Evolutionary conservation across 768 basidiomycete genomes (phyloP).

Genomic region (Holtermanniella nyarrowii): DNA sequence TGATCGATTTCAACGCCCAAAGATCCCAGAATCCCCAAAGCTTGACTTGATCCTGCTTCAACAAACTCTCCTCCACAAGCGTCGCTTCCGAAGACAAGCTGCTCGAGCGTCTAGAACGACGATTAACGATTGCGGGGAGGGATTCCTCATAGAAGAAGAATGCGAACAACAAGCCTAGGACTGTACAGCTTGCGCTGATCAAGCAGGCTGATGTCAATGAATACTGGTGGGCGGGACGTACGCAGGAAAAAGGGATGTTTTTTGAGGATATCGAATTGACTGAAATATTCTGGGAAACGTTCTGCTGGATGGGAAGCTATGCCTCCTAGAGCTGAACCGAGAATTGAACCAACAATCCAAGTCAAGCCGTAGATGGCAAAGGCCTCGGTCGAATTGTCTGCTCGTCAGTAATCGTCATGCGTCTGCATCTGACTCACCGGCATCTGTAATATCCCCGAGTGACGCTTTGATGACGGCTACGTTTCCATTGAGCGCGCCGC

Average conservation of each 20-base stretch:
- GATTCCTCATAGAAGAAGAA: constrained; percentile 29
- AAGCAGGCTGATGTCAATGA: constrained; percentile 24
- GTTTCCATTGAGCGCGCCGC: constrained; percentile 37
- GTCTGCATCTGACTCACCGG: too few species aligned
- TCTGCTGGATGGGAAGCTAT: constrained; percentile 36
- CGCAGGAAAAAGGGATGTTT: constrained; percentile 28
- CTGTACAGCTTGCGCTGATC: constrained; percentile 20
- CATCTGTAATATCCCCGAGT: constrained; percentile 38
- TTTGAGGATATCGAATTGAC: constrained; percentile 14
- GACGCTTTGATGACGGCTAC: constrained; percentile 37
- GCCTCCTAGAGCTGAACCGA: constrained; percentile 28
- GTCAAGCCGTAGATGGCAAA: constrained; percentile 40
- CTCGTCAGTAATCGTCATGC: too few species aligned
- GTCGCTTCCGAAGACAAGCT: constrained; percentile 25
- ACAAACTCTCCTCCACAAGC: constrained; percentile 13
- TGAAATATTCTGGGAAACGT: constrained; percentile 26
- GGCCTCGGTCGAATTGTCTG: constrained; percentile 37
- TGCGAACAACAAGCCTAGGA: constrained; percentile 31
- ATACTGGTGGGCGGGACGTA: constrained; percentile 7
- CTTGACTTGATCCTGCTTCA: neutral
- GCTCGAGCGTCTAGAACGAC: neutral
- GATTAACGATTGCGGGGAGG: constrained; percentile 10
- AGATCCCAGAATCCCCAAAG: constrained; percentile 36
- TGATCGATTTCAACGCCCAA: constrained; percentile 22
- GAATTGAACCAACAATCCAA: constrained; percentile 36